Conservation (phyloP, 1,284 basidiomycete genomes). For the Boletus mariae region DNA sequence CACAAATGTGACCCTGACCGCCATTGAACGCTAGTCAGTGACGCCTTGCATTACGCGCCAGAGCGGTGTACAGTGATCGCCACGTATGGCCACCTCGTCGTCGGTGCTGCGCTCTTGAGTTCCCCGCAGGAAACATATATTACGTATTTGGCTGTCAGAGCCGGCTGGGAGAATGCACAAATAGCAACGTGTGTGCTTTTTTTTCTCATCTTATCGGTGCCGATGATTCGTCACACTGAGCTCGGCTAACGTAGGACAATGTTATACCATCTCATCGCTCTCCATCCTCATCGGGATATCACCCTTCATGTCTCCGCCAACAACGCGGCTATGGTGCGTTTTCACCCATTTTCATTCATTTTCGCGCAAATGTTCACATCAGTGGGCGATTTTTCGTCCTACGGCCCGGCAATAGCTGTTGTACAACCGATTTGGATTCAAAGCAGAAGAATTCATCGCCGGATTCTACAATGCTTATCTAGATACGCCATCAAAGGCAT, state of each 20-base stretch:
- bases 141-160: constrained; percentile 69
- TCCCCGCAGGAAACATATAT: constrained; percentile 77
- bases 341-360: not conserved
- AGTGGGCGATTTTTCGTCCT: not conserved
- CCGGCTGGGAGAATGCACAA: constrained; percentile 72
- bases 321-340: constrained; percentile 68
- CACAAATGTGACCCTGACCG: not conserved
- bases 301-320: constrained; percentile 77
- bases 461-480: constrained; percentile 78
- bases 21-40: constrained; percentile 47
- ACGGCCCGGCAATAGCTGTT: constrained; percentile 45
- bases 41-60: constrained; percentile 62
- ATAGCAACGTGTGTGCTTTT: constrained; percentile 60
- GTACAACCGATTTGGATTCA: constrained; percentile 82
- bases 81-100: constrained; percentile 64
- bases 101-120: constrained; percentile 71
- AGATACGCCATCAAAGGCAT: constrained; percentile 58
- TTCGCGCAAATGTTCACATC: not conserved
- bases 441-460: constrained; percentile 50
- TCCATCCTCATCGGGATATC: constrained; percentile 49
- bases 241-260: constrained; percentile 52
- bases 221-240: not conserved
- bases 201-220: not conserved
- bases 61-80: constrained; percentile 70
- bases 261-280: constrained; percentile 56